Evolutionary conservation across 768 basidiomycete genomes (phyloP).

Genomic region (Trametes cinnabarina): DNA sequence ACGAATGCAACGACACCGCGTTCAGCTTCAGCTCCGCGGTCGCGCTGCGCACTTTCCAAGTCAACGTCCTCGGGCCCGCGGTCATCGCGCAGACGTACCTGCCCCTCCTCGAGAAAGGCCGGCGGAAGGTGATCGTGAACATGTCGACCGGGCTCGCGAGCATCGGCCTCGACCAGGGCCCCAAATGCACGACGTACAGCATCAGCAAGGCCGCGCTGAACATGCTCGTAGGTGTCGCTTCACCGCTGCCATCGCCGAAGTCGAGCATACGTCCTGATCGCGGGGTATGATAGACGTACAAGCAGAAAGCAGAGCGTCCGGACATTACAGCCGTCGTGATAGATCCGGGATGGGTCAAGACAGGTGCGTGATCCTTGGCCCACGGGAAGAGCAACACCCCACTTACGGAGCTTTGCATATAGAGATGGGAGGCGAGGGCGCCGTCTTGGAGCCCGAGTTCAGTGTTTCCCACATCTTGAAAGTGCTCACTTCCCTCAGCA

Average conservation of each 20-base stretch:
- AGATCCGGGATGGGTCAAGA: constrained; percentile 42
- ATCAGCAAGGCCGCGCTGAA: constrained; percentile 40
- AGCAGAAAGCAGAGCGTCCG: constrained; percentile 35
- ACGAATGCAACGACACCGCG: constrained; percentile 27
- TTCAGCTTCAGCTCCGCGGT: constrained; percentile 25
- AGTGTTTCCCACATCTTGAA: constrained; percentile 32
- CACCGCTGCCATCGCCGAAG: background rate
- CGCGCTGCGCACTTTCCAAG: constrained; percentile 25
- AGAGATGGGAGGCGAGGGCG: constrained; percentile 38
- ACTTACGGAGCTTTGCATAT: background rate
- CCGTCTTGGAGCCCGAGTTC: constrained; percentile 30
- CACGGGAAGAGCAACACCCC: background rate
- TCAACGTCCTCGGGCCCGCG: constrained; percentile 38
- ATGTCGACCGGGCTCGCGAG: constrained; percentile 34
- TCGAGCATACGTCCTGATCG: background rate
- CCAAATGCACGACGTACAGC: constrained; percentile 32
- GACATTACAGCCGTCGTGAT: constrained; percentile 33
- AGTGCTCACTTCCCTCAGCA: constrained; percentile 25
- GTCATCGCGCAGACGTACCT: constrained; percentile 35
- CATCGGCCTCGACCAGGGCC: constrained; percentile 32
- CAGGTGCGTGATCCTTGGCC: constrained; percentile 24
- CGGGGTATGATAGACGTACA: constrained; percentile 31
- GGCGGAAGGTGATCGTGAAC: constrained; percentile 36
- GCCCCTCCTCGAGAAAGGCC: constrained; percentile 34
- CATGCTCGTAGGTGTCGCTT: constrained; percentile 35